Evolutionary conservation across 1,284 basidiomycete species (phyloP).

Genomic region (Cystobasidium slooffiae): DNA sequence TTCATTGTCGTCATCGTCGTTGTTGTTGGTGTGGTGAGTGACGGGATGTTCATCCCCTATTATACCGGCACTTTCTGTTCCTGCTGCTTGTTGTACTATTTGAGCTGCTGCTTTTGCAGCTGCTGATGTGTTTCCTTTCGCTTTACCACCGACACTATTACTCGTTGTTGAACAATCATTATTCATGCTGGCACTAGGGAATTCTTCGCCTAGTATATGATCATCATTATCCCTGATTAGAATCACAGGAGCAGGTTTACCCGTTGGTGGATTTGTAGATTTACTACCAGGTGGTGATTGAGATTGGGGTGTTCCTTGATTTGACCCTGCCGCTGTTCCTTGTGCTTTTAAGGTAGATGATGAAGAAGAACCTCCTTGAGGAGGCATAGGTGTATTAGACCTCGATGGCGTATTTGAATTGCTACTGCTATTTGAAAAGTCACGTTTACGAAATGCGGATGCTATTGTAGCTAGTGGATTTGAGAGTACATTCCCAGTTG

Average conservation of each 20-base stretch:
- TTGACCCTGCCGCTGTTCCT: not conserved
- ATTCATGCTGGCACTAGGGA: not conserved
- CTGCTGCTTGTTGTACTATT: constrained; percentile 2
- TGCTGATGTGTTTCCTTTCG: constrained; percentile 9
- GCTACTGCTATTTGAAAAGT: not conserved
- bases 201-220: constrained; percentile 28
- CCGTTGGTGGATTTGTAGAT: not conserved
- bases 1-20: not conserved
- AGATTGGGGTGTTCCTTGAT: not conserved
- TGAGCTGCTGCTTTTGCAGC: not conserved
- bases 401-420: not conserved
- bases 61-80: no score
- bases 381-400: not conserved
- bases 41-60: no score
- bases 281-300: not conserved
- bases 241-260: constrained; percentile 30
- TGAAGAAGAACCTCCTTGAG: not conserved
- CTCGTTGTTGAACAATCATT: no score
- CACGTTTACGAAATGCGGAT: constrained; percentile 47
- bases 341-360: not conserved
- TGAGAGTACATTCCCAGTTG: constrained; percentile 60
- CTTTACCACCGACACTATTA: not conserved
- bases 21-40: no score
- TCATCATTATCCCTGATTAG: constrained; percentile 38
- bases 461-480: constrained; percentile 57